These are phyloP conservation scores for Leccinum angustisporum DNA, from an alignment of 1,284 basidiomycete genomes.

Conservation along the genomic window DNA sequence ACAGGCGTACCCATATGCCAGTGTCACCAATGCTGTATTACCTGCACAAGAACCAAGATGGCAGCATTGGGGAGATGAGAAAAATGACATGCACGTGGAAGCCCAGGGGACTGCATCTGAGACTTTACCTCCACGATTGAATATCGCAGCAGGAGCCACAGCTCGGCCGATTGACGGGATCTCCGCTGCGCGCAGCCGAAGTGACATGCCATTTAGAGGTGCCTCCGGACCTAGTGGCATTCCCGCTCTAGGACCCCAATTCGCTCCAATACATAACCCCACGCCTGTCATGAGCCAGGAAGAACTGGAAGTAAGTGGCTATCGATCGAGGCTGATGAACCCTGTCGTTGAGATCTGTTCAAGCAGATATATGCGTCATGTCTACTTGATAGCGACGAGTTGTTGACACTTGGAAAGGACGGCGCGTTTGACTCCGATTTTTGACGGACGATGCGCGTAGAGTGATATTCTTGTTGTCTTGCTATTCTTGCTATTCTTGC, in stretches of 20 bases:
- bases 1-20: constrained; percentile 26
- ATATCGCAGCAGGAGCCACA: background rate
- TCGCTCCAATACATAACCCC: background rate
- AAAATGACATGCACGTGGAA: background rate
- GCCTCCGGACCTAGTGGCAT: background rate
- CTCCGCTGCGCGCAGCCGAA: background rate
- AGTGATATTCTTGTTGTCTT: background rate
- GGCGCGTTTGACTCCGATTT: constrained; percentile 33
- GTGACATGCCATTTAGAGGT: background rate
- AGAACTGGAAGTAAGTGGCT: constrained; percentile 27
- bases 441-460: constrained; percentile 8
- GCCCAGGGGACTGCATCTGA: background rate
- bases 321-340: background rate
- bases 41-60: constrained; percentile 1
- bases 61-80: background rate
- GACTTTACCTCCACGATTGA: background rate
- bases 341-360: constrained; percentile 2
- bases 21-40: background rate
- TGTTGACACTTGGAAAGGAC: constrained; percentile 19
- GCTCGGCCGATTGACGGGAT: background rate
- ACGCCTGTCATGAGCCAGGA: constrained; percentile 8
- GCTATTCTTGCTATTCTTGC: background rate
- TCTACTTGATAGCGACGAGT: constrained; percentile 22
- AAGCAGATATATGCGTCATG: constrained; percentile 29
- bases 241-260: background rate